phyloP scores from a whole-genome alignment of 2,329 filamentous ascomycete genomes.

The Colletotrichum lupini region DNA sequence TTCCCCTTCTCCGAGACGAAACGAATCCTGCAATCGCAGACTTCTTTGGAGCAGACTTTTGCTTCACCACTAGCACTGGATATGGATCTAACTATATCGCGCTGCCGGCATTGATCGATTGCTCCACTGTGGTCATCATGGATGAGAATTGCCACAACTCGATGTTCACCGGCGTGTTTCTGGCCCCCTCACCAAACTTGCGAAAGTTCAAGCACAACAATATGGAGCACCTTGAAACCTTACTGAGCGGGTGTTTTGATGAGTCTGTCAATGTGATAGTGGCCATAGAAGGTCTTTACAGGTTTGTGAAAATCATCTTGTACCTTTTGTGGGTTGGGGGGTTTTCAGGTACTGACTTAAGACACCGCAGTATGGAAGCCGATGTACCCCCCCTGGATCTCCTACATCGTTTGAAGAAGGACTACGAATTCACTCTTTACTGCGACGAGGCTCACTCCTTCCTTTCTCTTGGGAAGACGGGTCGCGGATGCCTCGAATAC shows the following conservation, averaged over 20 bases:
- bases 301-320: not conserved
- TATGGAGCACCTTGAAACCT: slow-evolving; percentile 18
- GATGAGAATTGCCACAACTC: slow-evolving; percentile 35
- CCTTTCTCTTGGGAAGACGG: slow-evolving; percentile 31
- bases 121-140: slow-evolving; percentile 17
- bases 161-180: slow-evolving; percentile 33
- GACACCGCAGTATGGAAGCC: slow-evolving; percentile 1
- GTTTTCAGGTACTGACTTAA: not conserved
- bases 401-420: slow-evolving; percentile 15
- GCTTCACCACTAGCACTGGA: slow-evolving; percentile 32
- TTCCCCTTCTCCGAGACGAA: slow-evolving; percentile 24
- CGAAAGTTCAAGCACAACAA: slow-evolving; percentile 29
- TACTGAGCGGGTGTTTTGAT: slow-evolving; percentile 12
- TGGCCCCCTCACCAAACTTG: slow-evolving; percentile 9
- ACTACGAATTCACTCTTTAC: slow-evolving; percentile 30
- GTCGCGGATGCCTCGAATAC: slow-evolving; percentile 34
- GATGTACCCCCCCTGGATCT: slow-evolving; percentile 2
- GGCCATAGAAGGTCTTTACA: slow-evolving; percentile 30
- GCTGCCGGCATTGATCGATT: slow-evolving; percentile 27
- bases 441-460: slow-evolving; percentile 37
- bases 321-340: too few relatives aligned
- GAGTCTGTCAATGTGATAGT: slow-evolving; percentile 14
- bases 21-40: slow-evolving; percentile 14
- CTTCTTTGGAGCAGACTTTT: slow-evolving; percentile 32
- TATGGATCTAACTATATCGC: slow-evolving; percentile 36